Evolutionary conservation across 768 basidiomycete genomes (phyloP), one percentile per base, ranked within the genome.

Genomic region (Phallus indusiatus): DNA sequence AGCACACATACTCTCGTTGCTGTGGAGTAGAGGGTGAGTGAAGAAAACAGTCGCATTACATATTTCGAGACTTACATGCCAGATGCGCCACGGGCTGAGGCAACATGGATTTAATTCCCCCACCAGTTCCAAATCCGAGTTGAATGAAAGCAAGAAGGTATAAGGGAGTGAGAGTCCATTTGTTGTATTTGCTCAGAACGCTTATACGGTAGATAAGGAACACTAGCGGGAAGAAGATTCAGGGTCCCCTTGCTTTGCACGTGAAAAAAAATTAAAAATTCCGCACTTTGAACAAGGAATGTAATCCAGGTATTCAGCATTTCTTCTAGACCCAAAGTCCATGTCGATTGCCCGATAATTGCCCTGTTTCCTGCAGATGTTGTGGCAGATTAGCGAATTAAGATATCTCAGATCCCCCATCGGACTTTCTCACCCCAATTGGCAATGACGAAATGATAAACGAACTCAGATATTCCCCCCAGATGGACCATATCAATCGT

Each of bases 241-340:
- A 8, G 8, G 9, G 8, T 37, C 36, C 16, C 16, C 36, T 37
- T 37, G 8, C 36, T 37, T 8, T 37, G 8, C 9, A 8, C 16
- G 11, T 17, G 37, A 6, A 5, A 21, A n/a, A 16, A 18, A n/a
- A 9, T 20, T 10, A 35, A 42, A n/a, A 34, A 37, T 18, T 36
- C n/a, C n/a, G n/a, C 54, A 55, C 54, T 55, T 37, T 55, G 54
- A 14, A 55, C 54, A n/a, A 55, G 35, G 34, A 55, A 55, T 5
- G 54, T 55, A 22, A 55, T 55, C 54, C 54, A 55, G n/a, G 54
- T 55, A 46, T 55, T 55, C 35, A 55, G 37, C 54, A 55, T 55
- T 37, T 55, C 54, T 24, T 55, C 54, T 8, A 55, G 35, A 35
- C 54, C 54, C 35, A 55, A 46, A 9, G 12, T 37, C 54, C 54